These are phyloP conservation scores for Fusarium sp. DNA, from an alignment of 2,329 filamentous ascomycete species.

Conservation along the genomic window DNA sequence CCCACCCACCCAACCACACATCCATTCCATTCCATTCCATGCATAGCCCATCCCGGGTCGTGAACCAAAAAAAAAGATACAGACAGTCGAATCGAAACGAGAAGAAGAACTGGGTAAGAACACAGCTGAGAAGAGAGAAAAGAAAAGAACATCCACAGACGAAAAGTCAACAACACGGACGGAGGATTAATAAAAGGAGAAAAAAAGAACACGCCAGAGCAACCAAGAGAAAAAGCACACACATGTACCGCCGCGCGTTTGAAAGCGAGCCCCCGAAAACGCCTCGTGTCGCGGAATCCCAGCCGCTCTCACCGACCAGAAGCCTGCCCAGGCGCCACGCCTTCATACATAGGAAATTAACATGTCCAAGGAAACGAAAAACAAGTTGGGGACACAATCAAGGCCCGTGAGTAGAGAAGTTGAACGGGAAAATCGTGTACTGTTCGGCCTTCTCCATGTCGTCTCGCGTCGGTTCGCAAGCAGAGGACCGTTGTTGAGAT, in stretches of 20 bases:
- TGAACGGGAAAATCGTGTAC: conserved; percentile 15
- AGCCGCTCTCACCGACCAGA: conserved; percentile 54
- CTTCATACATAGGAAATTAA: conserved; percentile 31
- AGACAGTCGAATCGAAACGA: conserved; percentile 5
- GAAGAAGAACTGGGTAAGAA: not conserved
- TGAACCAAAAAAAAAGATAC: conserved; percentile 27
- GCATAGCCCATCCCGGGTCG: conserved; percentile 15
- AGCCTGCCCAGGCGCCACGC: conserved; percentile 44
- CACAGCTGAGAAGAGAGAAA: conserved; percentile 19
- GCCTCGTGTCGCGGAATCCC: conserved; percentile 42
- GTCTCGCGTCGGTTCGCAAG: not conserved
- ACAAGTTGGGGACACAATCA: conserved; percentile 4
- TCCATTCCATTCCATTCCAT: not conserved
- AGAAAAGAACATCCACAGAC: not conserved
- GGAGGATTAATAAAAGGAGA: not conserved
- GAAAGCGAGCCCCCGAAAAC: conserved; percentile 31
- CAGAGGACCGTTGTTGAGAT: conserved; percentile 17
- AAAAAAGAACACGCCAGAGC: conserved; percentile 9
- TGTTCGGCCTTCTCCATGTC: conserved; percentile 1
- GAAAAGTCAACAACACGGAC: not conserved
- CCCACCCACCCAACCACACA: not conserved
- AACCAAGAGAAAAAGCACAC: conserved; percentile 2
- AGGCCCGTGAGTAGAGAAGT: conserved; percentile 19
- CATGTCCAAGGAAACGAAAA: conserved; percentile 15
- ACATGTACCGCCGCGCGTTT: conserved; percentile 5